A percentile compares a stretch with the other conserved stretches of the same genome.
Conservation (phyloP, 2,329 filamentous ascomycete genomes). For the Dactylellina haptotyla region DNA sequence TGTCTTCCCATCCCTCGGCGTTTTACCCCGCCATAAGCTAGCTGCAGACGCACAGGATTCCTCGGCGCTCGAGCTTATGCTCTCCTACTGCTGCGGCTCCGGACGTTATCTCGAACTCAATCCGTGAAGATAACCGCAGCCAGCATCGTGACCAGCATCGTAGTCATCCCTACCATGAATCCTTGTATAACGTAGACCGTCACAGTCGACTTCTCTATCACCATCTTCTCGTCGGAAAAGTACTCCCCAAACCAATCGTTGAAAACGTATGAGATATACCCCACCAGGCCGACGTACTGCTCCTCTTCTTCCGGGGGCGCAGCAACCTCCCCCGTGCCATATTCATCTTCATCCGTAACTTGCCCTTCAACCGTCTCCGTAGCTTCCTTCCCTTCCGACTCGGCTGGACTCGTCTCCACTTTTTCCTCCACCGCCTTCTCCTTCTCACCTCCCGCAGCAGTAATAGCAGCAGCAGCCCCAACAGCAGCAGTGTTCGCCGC, state of each 20-base stretch:
- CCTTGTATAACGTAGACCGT: slow-evolving; percentile 53
- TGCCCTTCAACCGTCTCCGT: background rate
- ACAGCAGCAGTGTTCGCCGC: background rate
- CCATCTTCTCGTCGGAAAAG: slow-evolving; percentile 54
- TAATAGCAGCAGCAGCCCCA: background rate
- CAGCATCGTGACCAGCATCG: slow-evolving; percentile 28
- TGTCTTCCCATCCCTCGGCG: no score
- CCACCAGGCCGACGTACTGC: background rate
- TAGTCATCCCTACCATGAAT: slow-evolving; percentile 39
- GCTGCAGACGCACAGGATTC: background rate
- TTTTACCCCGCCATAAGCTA: no score
- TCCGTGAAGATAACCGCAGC: slow-evolving; percentile 21
- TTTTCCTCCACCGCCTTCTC: background rate
- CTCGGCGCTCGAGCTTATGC: background rate
- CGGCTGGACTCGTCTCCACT: background rate
- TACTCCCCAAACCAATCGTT: slow-evolving; percentile 27
- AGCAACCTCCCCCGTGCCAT: background rate
- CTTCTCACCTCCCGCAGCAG: slow-evolving; percentile 1
- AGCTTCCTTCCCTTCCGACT: background rate
- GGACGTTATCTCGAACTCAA: background rate
- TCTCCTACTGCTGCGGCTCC: no score
- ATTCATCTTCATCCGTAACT: background rate
- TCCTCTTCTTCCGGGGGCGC: slow-evolving; percentile 4
- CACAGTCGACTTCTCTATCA: slow-evolving; percentile 49
- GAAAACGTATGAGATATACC: slow-evolving; percentile 10